Evolutionary conservation across 192 early-diverging fungal genomes (phyloP).

Genomic region (Ambispora gerdemannii): DNA sequence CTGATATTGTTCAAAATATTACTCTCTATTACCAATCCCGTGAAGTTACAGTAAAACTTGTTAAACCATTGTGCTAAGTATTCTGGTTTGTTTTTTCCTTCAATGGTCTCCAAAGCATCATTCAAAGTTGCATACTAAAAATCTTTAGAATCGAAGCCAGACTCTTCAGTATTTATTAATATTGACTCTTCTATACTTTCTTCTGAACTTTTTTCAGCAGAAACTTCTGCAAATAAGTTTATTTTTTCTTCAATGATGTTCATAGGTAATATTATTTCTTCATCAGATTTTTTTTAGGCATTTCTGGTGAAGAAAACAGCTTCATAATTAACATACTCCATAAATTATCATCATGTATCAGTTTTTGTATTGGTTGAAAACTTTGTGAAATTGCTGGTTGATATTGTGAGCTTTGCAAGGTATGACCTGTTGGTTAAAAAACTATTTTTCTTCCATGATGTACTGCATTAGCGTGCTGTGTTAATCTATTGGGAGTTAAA

Average conservation of each 20-base stretch:
- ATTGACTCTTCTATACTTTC: too few species aligned
- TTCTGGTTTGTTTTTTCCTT: slow-evolving; percentile 7
- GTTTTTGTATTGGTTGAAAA: not conserved
- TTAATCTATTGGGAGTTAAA: not conserved
- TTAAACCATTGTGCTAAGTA: too few species aligned
- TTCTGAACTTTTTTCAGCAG: too few species aligned
- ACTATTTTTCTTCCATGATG: too few species aligned
- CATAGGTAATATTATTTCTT: not conserved
- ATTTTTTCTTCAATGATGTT: too few species aligned
- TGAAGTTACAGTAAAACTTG: not conserved
- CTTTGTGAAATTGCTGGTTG: not conserved
- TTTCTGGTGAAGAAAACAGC: too few species aligned
- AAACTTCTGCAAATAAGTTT: too few species aligned
- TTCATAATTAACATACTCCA: not conserved
- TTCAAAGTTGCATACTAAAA: too few species aligned
- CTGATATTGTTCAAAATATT: not conserved
- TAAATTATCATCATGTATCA: not conserved
- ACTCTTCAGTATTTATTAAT: too few species aligned
- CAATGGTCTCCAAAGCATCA: not conserved
- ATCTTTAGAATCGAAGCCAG: not conserved
- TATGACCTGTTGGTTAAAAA: too few species aligned
- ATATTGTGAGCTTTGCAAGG: too few species aligned
- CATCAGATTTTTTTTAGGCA: not conserved
- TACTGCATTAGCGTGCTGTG: not conserved
- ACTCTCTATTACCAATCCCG: not conserved